Conservation (phyloP, 2,329 filamentous ascomycete genomes). For the Scleromitrula shiraiana region DNA sequence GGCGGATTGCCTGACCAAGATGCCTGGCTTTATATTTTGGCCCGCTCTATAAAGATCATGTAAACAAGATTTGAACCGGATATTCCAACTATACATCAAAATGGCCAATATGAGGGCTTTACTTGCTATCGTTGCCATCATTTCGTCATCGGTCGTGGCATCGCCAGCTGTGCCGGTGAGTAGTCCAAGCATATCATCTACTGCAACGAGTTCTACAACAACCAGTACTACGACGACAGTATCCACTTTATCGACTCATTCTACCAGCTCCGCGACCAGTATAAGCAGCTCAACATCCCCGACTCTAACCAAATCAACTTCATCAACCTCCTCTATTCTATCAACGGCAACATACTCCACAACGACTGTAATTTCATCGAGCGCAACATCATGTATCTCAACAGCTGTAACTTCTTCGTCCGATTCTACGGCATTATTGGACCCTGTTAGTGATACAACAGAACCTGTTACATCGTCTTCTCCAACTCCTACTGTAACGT, state of each 20-base stretch:
- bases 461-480: background rate
- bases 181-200: too few relatives aligned
- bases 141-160: background rate
- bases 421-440: background rate
- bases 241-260: too few relatives aligned
- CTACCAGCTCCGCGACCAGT: too few relatives aligned
- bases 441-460: background rate
- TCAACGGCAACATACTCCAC: background rate
- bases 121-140: background rate
- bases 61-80: too few relatives aligned
- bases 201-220: too few relatives aligned
- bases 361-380: background rate
- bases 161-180: background rate
- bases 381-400: background rate
- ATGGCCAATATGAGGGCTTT: background rate
- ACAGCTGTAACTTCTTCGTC: background rate
- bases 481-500: background rate
- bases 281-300: background rate
- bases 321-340: background rate
- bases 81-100: too few relatives aligned
- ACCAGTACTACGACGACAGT: too few relatives aligned
- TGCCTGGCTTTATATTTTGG: too few relatives aligned
- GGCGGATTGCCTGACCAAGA: too few relatives aligned
- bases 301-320: background rate
- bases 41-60: too few relatives aligned